Evolutionary conservation across 768 basidiomycete species (phyloP), one percentile per base, ranked within the genome.

Genomic region (Tubosaeta brunneosetosa): DNA sequence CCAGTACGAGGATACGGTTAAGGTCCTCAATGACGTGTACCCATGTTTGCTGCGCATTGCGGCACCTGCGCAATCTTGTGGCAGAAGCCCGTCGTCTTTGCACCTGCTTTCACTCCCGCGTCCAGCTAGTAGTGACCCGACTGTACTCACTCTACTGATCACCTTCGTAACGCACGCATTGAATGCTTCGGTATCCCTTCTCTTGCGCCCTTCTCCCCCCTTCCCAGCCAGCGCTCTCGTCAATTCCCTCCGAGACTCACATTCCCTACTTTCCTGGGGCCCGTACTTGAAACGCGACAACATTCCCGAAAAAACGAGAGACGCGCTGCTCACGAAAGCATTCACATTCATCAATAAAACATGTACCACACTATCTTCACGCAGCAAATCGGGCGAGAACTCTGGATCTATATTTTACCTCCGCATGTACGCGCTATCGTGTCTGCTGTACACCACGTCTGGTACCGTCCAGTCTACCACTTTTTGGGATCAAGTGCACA

Each of bases 401-500:
- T 27, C 29, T 27, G 44, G 47, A 45, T 68, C 26, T 57, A 66
- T 70, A 44, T 75, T 74, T 56, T 61, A 62, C 17, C 70, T 79
- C 25, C 71, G 77, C 42, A 50, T 73, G 65, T 66, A 77, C 64
- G 67, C 67, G 5, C 65, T 85, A 71, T 66, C 79, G 64, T 61
- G 69, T 74, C 55, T 78, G 59, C 51, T 84, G 10, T 71, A 73
- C 49, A 79, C 83, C 6, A 74, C 76, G 62, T 74, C 25, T 73
- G 79, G 29, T 73, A 78, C 34, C 59, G 56, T 77, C 26, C 74
- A 79, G 44, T 67, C 83, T 3, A 71, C 71, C 44, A 77, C 75
- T 0, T 85, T 90, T 63, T 89, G 88, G 88, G 83, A 85, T 44
- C 89, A 91, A 60, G 74, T 68, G 65, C 26, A 73, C 73, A 51